phyloP scores from a whole-genome alignment of 495 filamentous ascomycete genomes.

The Geoglossum glabrum region DNA sequence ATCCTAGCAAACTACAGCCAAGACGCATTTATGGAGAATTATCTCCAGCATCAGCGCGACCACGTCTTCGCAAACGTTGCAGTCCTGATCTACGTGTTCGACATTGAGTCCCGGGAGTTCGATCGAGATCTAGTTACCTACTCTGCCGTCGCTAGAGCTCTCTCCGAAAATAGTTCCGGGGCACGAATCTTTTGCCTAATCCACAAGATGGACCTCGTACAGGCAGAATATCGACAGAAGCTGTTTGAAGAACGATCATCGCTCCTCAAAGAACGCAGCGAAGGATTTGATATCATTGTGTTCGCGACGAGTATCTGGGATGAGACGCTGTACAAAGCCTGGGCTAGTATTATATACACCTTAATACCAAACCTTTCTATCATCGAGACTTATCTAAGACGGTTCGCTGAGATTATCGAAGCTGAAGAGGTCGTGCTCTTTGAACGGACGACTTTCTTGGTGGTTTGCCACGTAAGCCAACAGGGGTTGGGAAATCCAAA shows the following conservation, averaged over 20 bases:
- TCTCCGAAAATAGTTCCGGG: conserved; percentile 62
- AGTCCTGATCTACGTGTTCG: conserved; percentile 97
- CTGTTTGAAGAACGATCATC: conserved; percentile 62
- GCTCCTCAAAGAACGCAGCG: conserved; percentile 54
- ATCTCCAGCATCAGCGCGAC: conserved; percentile 76
- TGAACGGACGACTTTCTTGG: conserved; percentile 86
- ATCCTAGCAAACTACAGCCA: conserved; percentile 36
- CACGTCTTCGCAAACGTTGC: conserved; percentile 95
- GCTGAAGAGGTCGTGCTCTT: conserved; percentile 91
- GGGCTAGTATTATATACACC: conserved; percentile 91
- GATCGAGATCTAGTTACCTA: conserved; percentile 81
- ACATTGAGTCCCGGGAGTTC: conserved; percentile 87
- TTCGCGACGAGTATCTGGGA: conserved; percentile 98
- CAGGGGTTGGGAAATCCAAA: conserved; percentile 63
- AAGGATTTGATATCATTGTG: conserved; percentile 43
- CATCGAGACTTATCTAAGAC: conserved; percentile 64
- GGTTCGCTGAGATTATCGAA: conserved; percentile 61
- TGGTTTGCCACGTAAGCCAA: conserved; percentile 65
- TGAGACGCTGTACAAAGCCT: conserved; percentile 92
- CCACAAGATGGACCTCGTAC: conserved; percentile 98
- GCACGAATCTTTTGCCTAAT: conserved; percentile 83
- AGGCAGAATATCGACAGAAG: conserved; percentile 48
- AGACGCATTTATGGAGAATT: conserved; percentile 97
- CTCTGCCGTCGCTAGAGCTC: conserved; percentile 61
- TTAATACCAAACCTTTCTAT: conserved; percentile 82